A percentile compares a stretch with the other conserved stretches of the same genome.
These are phyloP conservation scores for Ustilago cynodontis DNA, from an alignment of 1,284 basidiomycete genomes.

Conservation along the genomic window DNA sequence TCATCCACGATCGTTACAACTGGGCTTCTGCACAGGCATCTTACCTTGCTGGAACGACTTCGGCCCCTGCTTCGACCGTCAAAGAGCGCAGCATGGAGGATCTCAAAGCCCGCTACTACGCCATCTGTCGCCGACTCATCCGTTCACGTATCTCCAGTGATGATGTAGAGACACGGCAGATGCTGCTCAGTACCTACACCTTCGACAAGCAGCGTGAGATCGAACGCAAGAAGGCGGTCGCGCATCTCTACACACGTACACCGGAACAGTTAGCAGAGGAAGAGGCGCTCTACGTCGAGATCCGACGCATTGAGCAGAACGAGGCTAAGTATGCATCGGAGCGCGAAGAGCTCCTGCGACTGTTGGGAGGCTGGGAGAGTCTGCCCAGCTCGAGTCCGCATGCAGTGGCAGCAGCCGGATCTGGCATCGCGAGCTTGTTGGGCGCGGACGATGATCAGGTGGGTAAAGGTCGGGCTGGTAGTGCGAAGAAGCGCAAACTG, in stretches of 20 bases:
- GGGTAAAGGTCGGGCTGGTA: slow-evolving; percentile 28
- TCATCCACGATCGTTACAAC: slow-evolving; percentile 91
- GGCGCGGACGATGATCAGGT: slow-evolving; percentile 26
- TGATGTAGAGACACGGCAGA: slow-evolving; percentile 60
- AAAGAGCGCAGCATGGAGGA: slow-evolving; percentile 75
- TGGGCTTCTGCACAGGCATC: slow-evolving; percentile 69
- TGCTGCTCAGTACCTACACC: slow-evolving; percentile 66
- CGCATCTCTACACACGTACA: slow-evolving; percentile 85
- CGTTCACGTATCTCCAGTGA: slow-evolving; percentile 75
- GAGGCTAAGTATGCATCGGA: slow-evolving; percentile 89
- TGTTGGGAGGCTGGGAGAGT: slow-evolving; percentile 73
- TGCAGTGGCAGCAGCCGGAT: slow-evolving; percentile 62
- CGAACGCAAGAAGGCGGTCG: slow-evolving; percentile 88
- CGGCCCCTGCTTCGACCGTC: slow-evolving; percentile 4
- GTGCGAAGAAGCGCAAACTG: slow-evolving; percentile 51
- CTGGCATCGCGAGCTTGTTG: slow-evolving; percentile 56
- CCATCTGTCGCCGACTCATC: slow-evolving; percentile 88
- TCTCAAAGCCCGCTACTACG: slow-evolving; percentile 93
- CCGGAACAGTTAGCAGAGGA: slow-evolving; percentile 92
- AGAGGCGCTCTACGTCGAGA: slow-evolving; percentile 92
- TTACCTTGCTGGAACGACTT: slow-evolving; percentile 12
- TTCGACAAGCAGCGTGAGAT: slow-evolving; percentile 82
- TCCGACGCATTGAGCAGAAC: slow-evolving; percentile 92
- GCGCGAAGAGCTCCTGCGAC: slow-evolving; percentile 87
- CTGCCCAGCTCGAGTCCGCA: slow-evolving; percentile 57